Conservation (phyloP, 345 rosid species). For the Ailanthus altissimus region DNA sequence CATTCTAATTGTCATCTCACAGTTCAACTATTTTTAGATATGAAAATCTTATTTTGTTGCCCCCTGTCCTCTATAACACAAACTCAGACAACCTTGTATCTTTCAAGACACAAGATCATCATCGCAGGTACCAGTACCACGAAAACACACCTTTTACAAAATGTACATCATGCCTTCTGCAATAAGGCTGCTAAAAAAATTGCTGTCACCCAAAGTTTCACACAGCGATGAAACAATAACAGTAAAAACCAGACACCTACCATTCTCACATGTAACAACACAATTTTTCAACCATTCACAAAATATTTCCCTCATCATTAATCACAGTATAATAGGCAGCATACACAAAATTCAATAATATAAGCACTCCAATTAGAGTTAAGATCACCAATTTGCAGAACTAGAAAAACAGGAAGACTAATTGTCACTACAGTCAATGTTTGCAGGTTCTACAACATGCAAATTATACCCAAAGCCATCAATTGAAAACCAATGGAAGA, state of each 20-base stretch:
- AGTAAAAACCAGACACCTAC: not conserved
- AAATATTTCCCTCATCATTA: not conserved
- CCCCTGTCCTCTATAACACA: not conserved
- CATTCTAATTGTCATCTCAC: not conserved
- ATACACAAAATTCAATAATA: not conserved
- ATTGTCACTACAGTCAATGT: not conserved
- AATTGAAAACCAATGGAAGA: not conserved
- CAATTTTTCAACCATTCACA: not conserved
- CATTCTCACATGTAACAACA: not conserved
- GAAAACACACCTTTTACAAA: not conserved
- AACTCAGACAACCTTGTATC: not conserved
- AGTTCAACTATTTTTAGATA: not conserved
- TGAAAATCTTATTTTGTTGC: not conserved
- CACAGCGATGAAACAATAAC: not conserved
- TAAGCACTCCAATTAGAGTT: not conserved
- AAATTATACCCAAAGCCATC: not conserved
- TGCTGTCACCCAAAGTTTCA: slow-evolving; percentile 1
- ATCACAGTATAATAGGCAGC: not conserved
- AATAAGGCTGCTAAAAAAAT: not conserved
- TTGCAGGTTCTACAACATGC: not conserved
- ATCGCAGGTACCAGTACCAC: not conserved
- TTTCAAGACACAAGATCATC: not conserved
- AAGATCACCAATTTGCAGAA: not conserved
- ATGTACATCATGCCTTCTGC: not conserved
- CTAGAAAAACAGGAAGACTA: not conserved